Conservation (phyloP, 1,284 basidiomycete genomes). For the Boletellus dicymbophilus region DNA sequence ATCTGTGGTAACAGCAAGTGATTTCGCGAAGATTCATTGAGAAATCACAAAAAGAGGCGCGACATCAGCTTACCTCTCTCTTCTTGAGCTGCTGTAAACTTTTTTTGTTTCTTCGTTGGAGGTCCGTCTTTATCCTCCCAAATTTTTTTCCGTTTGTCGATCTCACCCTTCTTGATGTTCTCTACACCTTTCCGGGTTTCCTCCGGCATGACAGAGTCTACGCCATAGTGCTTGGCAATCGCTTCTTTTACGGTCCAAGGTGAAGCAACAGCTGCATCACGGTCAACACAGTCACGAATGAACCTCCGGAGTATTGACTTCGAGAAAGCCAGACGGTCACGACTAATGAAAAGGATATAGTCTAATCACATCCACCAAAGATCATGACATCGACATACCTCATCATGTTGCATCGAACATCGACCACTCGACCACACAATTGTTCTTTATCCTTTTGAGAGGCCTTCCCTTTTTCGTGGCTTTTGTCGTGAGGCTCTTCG, state of each 20-base stretch:
- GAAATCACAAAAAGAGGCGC: slow-evolving; percentile 6
- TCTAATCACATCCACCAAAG: slow-evolving; percentile 5
- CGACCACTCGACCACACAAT: slow-evolving; percentile 71
- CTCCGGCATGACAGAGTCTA: slow-evolving; percentile 84
- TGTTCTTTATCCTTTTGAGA: slow-evolving; percentile 53
- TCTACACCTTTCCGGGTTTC: slow-evolving; percentile 81
- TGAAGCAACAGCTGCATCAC: slow-evolving; percentile 88
- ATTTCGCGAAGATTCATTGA: slow-evolving; percentile 34
- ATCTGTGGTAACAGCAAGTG: slow-evolving; percentile 45
- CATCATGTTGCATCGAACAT: slow-evolving; percentile 78
- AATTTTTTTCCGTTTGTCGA: slow-evolving; percentile 86
- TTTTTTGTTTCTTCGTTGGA: slow-evolving; percentile 79
- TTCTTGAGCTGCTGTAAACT: slow-evolving; percentile 67
- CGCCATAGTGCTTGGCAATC: slow-evolving; percentile 82
- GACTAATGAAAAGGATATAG: slow-evolving; percentile 46
- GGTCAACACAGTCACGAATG: slow-evolving; percentile 90
- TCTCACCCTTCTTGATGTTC: slow-evolving; percentile 81
- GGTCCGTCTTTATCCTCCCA: slow-evolving; percentile 85
- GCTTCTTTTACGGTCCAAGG: slow-evolving; percentile 93
- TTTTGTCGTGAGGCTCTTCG: slow-evolving; percentile 72
- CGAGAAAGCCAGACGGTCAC: slow-evolving; percentile 93
- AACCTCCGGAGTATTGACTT: slow-evolving; percentile 96
- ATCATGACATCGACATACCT: slow-evolving; percentile 52
- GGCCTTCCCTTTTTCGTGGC: slow-evolving; percentile 59
- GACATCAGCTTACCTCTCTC: slow-evolving; percentile 57